A percentile compares a stretch with the other conserved stretches of the same genome.
These are phyloP conservation scores for Cenchrus fungigraminus DNA, from an alignment of 176 grass and related monocot genomes.

Conservation along the genomic window DNA sequence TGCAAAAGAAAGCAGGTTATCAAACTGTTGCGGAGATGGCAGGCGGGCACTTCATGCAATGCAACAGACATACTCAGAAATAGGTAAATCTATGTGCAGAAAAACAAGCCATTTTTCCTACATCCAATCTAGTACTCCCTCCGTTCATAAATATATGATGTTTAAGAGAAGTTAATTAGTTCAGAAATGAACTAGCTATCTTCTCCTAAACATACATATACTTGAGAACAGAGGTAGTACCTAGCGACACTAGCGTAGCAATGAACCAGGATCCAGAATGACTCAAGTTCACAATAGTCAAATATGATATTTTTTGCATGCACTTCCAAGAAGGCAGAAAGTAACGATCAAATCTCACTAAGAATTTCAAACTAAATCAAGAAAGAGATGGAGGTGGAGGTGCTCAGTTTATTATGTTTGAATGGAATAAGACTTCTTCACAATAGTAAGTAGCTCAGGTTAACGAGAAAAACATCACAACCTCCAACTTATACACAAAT, in stretches of 20 bases:
- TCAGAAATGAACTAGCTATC: too few relatives aligned
- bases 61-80: background rate
- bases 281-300: background rate
- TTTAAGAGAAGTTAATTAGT: too few relatives aligned
- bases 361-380: background rate
- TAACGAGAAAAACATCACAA: conserved; percentile 41
- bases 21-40: background rate
- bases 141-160: too few relatives aligned
- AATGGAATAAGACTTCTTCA: conserved; percentile 48
- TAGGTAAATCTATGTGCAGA: background rate
- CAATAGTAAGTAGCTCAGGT: conserved; percentile 37
- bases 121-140: background rate
- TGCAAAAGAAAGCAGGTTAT: conserved; percentile 43
- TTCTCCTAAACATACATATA: too few relatives aligned
- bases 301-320: background rate
- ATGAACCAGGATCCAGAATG: background rate
- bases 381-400: background rate
- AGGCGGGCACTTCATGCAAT: background rate
- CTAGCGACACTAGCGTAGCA: background rate
- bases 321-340: background rate
- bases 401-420: conserved; percentile 36
- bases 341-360: background rate
- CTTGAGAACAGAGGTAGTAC: background rate
- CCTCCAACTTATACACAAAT: background rate
- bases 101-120: background rate